Evolutionary conservation across 202 grass and related monocot species (phyloP), one percentile per base, ranked within the genome.

Genomic region (Musa balbisiana): DNA sequence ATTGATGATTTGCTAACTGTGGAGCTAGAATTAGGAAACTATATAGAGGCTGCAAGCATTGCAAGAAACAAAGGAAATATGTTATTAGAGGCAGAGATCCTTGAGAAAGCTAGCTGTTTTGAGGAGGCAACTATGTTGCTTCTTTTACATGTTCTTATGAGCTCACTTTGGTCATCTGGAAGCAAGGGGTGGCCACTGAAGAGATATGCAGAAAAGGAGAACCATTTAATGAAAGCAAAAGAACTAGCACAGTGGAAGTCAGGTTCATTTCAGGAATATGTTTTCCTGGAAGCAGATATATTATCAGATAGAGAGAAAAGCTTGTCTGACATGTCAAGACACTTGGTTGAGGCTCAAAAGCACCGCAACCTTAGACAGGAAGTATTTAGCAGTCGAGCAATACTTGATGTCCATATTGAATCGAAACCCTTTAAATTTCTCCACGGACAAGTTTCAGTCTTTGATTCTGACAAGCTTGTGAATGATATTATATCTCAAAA

Each of bases 21-120:
- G 51, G 93, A 96, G 82, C 78, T 88, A 33, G 87, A 92, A 77
- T 79, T 81, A 49, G 87, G 76, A 20, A 97, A 97, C 82, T 97
- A 91, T 55, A 13, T 74, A 52, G 87, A 92, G 74, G 90, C 84
- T 82, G 83, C 85, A 22, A 79, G 5, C 11, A 92, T 96, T 85
- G 83, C 83, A 69, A 82, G 80, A 73, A 71, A 16, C 52, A 88
- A 79, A 89, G 84, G 78, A 21, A 16, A 92, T 83, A 13, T 85
- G 60, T 68, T 89, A 53, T 52, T 90, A 55, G 93, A 97, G 82
- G 90, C 78, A 15, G 53, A 80, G 20, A 75, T 97, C 68, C 77
- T 89, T 9, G 87, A 92, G 53, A 97, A 89, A 51, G 86, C 87
- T 70, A 70, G 50, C 29, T 80, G 33, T 20, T 80, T 80, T 83